Evolutionary conservation across 1,284 basidiomycete genomes (phyloP), one percentile per base, ranked within the genome.

Genomic region (Leccinum fuscescens): DNA sequence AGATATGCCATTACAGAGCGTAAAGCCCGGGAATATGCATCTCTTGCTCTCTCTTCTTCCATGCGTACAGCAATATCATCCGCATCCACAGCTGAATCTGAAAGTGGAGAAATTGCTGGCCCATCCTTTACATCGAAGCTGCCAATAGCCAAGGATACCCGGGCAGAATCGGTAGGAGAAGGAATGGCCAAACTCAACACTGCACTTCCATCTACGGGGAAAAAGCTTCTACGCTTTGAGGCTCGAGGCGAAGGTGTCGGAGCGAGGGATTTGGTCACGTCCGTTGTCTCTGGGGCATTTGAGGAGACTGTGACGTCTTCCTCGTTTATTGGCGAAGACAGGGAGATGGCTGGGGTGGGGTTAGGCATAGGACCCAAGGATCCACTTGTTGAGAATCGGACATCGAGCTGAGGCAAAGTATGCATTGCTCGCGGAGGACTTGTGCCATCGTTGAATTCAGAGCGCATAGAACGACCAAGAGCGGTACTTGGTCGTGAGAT

Each of bases 1-100:
- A 99, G 82, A 76, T 98, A 98, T 15, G 91, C 90, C 89, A 98
- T 95, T 44, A 99, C 86, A 11, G 92, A 92, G 61, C 93, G 86
- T 55, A 98, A 79, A 24, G 92, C 93, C 51, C 86, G 82, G 66
- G 84, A 83, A 68, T 92, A 90, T 37, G 84, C 81, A 69, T 91
- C 89, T 49, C 85, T 79, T 15, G 80, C 82, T 49, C 85, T 80
- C 62, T 91, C 90, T 72, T 89, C 86, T 74, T 90, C 89, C 55
- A 81, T 82, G 53, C 83, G 81, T 27, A 50, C 35, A 48, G 49
- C 33, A 39, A 65, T 83, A 73, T 66, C 79, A 69, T 62, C 83
- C 77, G 51, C 24, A 53, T 86, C 81, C 55, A 76, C 75, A 56
- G 80, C 67, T 37, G 82, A 81, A 67, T 76, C 81, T n/a, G 83